A percentile compares a stretch with the other conserved stretches of the same genome.
These are phyloP conservation scores for Lentinus brumalis DNA, from an alignment of 768 basidiomycete species.

Conservation along the genomic window DNA sequence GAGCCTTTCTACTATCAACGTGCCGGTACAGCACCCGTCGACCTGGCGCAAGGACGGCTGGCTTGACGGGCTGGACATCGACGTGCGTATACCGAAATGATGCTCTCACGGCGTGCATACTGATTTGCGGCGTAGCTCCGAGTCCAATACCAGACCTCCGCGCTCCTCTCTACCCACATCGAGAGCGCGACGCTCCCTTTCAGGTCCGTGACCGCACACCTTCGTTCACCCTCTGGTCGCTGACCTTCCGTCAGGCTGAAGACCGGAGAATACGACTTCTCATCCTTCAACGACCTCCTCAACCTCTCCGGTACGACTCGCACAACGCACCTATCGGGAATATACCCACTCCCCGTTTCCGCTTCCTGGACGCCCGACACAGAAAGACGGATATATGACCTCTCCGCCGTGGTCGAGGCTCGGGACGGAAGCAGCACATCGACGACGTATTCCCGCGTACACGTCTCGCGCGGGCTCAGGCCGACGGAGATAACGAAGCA, in stretches of 20 bases:
- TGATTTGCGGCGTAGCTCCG: slow-evolving; percentile 20
- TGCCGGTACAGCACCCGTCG: slow-evolving; percentile 35
- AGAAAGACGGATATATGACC: slow-evolving; percentile 20
- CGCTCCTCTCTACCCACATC: slow-evolving; percentile 39
- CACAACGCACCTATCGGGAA: slow-evolving; percentile 59
- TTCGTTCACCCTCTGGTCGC: not conserved
- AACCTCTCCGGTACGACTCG: slow-evolving; percentile 55
- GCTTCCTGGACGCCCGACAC: slow-evolving; percentile 6
- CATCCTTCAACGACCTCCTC: slow-evolving; percentile 47
- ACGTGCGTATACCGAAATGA: slow-evolving; percentile 23
- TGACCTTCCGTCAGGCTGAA: slow-evolving; percentile 34
- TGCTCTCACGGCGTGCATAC: not conserved
- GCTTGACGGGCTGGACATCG: slow-evolving; percentile 27
- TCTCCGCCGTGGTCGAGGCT: slow-evolving; percentile 8
- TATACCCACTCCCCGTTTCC: slow-evolving; percentile 43
- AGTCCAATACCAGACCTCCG: slow-evolving; percentile 34
- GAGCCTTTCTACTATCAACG: slow-evolving; percentile 30
- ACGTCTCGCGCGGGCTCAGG: slow-evolving; percentile 65
- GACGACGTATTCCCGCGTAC: slow-evolving; percentile 43
- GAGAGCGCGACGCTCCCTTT: slow-evolving; percentile 39
- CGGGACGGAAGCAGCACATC: not conserved
- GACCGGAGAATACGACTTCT: slow-evolving; percentile 40
- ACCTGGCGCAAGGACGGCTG: slow-evolving; percentile 27
- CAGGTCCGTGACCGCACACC: slow-evolving; percentile 23
- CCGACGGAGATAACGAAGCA: slow-evolving; percentile 37